These are phyloP conservation scores for Candida incommunis DNA, from an alignment of 805 yeast genomes.

Conservation along the genomic window DNA sequence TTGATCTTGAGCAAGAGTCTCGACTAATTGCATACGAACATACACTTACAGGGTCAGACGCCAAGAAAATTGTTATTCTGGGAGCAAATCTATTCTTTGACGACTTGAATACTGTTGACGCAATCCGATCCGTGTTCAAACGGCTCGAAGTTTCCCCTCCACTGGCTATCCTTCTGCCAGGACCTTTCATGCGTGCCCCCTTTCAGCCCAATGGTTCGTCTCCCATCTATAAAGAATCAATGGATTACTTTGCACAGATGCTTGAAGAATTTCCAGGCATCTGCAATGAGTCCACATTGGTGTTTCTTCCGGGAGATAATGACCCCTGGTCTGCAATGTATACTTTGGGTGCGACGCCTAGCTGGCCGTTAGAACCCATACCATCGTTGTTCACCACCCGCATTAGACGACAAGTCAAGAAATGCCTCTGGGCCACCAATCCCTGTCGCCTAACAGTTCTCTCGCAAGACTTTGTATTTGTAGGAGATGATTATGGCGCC, in stretches of 20 bases:
- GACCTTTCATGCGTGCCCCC: slow-evolving; percentile 64
- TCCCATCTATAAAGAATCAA: slow-evolving; percentile 37
- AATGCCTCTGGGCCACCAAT: slow-evolving; percentile 52
- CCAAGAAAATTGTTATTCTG: slow-evolving; percentile 48
- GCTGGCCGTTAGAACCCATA: slow-evolving; percentile 62
- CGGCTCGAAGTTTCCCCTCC: slow-evolving; percentile 46
- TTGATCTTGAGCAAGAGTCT: slow-evolving; percentile 45
- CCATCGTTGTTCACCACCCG: slow-evolving; percentile 62
- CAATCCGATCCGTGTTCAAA: slow-evolving; percentile 46
- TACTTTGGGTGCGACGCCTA: slow-evolving; percentile 40
- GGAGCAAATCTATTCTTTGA: slow-evolving; percentile 69
- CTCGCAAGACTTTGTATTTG: slow-evolving; percentile 67
- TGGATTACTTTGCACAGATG: slow-evolving; percentile 60
- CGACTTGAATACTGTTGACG: slow-evolving; percentile 41
- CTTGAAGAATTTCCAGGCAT: slow-evolving; percentile 46
- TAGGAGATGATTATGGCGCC: slow-evolving; percentile 58
- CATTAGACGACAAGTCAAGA: slow-evolving; percentile 39
- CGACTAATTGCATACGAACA: slow-evolving; percentile 37
- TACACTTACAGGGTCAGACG: background rate
- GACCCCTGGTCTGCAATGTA: slow-evolving; percentile 85
- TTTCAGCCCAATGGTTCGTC: slow-evolving; percentile 43
- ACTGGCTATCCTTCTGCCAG: slow-evolving; percentile 59
- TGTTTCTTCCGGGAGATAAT: slow-evolving; percentile 76
- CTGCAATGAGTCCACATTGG: slow-evolving; percentile 37
- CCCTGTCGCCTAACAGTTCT: slow-evolving; percentile 69